Evolutionary conservation across 2,329 filamentous ascomycete genomes (phyloP).

Genomic region (Torrubiellomyces zombiae): DNA sequence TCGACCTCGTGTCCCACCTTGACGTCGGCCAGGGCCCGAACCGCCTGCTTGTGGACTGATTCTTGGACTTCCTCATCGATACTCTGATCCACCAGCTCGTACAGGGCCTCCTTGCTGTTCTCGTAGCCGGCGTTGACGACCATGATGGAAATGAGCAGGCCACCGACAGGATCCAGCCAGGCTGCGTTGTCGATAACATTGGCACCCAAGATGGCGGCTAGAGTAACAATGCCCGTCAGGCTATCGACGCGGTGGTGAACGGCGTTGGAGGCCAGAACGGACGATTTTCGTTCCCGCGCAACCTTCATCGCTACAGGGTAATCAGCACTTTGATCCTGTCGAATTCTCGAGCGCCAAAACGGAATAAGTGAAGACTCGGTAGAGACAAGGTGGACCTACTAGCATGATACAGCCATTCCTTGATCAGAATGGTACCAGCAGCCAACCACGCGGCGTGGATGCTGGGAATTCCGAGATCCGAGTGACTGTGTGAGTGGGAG

Average conservation of each 20-base stretch:
- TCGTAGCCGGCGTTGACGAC: slow-evolving; percentile 79
- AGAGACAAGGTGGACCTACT: slow-evolving; percentile 46
- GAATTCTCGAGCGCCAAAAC: neutral
- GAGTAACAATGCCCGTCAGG: slow-evolving; percentile 82
- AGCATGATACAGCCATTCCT: slow-evolving; percentile 93
- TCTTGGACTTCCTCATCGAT: slow-evolving; percentile 72
- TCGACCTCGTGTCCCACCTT: slow-evolving; percentile 42
- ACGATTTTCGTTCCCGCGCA: slow-evolving; percentile 83
- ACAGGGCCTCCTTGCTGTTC: slow-evolving; percentile 67
- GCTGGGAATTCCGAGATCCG: slow-evolving; percentile 45
- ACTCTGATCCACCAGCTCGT: slow-evolving; percentile 80
- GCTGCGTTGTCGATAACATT: slow-evolving; percentile 72
- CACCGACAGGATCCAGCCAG: slow-evolving; percentile 90
- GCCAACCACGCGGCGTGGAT: slow-evolving; percentile 93
- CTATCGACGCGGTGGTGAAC: slow-evolving; percentile 94
- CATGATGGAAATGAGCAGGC: slow-evolving; percentile 81
- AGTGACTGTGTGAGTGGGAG: slow-evolving; percentile 38
- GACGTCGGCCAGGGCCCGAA: slow-evolving; percentile 39
- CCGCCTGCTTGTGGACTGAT: slow-evolving; percentile 50
- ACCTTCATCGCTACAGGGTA: slow-evolving; percentile 67
- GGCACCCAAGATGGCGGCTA: slow-evolving; percentile 75
- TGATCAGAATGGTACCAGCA: slow-evolving; percentile 73
- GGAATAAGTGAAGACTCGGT: neutral
- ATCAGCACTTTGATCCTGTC: slow-evolving; percentile 7
- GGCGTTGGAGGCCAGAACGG: slow-evolving; percentile 88